These are phyloP conservation scores for Paracorniculantispora psalliotae DNA, from an alignment of 2,329 filamentous ascomycete genomes.

Conservation along the genomic window DNA sequence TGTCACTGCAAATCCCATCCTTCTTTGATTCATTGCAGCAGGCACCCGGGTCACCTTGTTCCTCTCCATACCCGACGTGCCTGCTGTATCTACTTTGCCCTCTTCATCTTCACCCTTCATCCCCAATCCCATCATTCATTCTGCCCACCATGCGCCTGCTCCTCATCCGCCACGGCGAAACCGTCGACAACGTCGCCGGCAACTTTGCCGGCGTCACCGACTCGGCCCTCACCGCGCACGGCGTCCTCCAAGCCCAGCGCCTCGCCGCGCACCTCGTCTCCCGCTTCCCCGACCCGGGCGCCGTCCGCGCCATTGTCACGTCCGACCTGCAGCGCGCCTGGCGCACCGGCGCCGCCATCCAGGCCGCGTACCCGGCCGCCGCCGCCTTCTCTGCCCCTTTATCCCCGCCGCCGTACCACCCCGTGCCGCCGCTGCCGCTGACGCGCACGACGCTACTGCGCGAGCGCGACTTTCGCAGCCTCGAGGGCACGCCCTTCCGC, in stretches of 20 bases:
- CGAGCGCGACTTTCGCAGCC: slow-evolving; percentile 70
- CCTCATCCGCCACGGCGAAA: slow-evolving; percentile 83
- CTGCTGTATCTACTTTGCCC: not conserved
- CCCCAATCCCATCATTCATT: not conserved
- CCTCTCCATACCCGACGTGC: not conserved
- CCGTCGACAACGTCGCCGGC: slow-evolving; percentile 79
- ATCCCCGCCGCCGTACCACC: too few species aligned
- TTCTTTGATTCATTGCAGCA: not conserved
- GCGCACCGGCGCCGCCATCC: slow-evolving; percentile 64
- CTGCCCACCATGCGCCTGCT: slow-evolving; percentile 46
- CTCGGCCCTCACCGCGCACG: slow-evolving; percentile 76
- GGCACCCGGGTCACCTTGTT: not conserved
- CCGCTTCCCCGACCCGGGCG: slow-evolving; percentile 15
- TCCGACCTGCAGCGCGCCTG: slow-evolving; percentile 72
- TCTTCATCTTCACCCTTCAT: not conserved
- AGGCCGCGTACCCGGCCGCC: slow-evolving; percentile 43
- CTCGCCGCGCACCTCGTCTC: slow-evolving; percentile 59
- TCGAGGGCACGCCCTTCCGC: slow-evolving; percentile 60
- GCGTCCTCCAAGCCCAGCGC: slow-evolving; percentile 69
- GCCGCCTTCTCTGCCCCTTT: too few species aligned
- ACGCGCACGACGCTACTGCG: slow-evolving; percentile 44
- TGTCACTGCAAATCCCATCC: too few species aligned
- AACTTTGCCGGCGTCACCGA: slow-evolving; percentile 77
- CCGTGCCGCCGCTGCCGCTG: slow-evolving; percentile 19
- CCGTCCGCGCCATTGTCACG: slow-evolving; percentile 51